Conservation (phyloP, 2,329 filamentous ascomycete species). For the Colletotrichum sp. region DNA sequence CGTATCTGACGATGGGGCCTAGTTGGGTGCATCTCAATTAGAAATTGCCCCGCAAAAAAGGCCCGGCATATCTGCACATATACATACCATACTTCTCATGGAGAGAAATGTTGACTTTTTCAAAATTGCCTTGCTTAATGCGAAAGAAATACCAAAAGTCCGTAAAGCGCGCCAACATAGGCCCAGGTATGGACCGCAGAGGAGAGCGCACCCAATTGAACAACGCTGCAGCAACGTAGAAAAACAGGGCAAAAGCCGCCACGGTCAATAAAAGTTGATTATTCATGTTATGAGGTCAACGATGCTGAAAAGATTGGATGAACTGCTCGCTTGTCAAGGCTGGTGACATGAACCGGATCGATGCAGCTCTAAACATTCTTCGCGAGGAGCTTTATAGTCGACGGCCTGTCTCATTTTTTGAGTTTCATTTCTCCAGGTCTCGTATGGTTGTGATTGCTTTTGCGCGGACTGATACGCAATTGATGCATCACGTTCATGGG, state of each 20-base stretch:
- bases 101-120: conserved; percentile 30
- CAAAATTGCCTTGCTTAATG: conserved; percentile 29
- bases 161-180: conserved; percentile 30
- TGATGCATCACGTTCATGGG: background rate
- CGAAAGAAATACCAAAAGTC: conserved; percentile 33
- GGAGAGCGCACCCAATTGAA: conserved; percentile 22
- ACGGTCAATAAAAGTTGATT: background rate
- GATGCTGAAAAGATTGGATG: background rate
- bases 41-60: too few species aligned
- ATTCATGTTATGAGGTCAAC: background rate
- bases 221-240: background rate
- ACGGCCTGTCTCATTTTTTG: background rate
- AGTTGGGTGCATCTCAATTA: too few species aligned
- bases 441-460: background rate
- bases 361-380: background rate
- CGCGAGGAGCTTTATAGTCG: background rate
- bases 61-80: too few species aligned
- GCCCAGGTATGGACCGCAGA: conserved; percentile 30
- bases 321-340: background rate
- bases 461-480: background rate
- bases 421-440: background rate
- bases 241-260: background rate
- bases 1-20: conserved; percentile 50
- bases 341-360: background rate
- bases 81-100: conserved; percentile 32